These are phyloP conservation scores for Trematosphaeria pertusa DNA, from an alignment of 2,329 filamentous ascomycete genomes.

Conservation along the genomic window DNA sequence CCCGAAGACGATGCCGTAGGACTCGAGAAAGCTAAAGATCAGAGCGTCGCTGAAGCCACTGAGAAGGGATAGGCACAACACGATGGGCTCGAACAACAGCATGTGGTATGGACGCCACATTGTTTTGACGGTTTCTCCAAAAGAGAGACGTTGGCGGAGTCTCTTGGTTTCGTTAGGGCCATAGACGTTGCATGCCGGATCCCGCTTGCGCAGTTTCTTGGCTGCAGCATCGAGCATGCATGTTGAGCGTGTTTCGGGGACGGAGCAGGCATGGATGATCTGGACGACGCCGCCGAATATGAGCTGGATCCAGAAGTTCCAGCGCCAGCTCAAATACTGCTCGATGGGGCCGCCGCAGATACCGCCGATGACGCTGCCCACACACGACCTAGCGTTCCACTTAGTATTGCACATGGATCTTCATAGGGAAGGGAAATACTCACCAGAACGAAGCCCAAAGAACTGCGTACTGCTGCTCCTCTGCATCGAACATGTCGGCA, in stretches of 20 bases:
- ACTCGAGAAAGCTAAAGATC: constrained; percentile 79
- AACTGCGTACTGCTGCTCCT: constrained; percentile 73
- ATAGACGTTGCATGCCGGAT: constrained; percentile 57
- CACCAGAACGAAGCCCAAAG: constrained; percentile 66
- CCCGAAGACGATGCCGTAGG: constrained; percentile 69
- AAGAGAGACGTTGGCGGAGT: constrained; percentile 41
- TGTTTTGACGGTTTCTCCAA: constrained; percentile 53
- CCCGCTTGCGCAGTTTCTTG: constrained; percentile 71
- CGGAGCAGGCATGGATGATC: constrained; percentile 68
- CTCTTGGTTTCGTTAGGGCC: constrained; percentile 69
- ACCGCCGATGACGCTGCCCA: constrained; percentile 75
- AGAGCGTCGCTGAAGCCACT: constrained; percentile 76
- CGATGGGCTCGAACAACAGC: constrained; percentile 77
- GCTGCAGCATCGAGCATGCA: constrained; percentile 80
- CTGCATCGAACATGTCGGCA: constrained; percentile 65
- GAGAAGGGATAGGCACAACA: constrained; percentile 72
- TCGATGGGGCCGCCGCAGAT: constrained; percentile 81
- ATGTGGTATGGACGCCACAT: constrained; percentile 73
- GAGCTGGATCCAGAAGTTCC: constrained; percentile 84
- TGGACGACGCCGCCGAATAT: constrained; percentile 77
- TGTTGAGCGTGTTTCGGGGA: constrained; percentile 78
- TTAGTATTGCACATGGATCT: constrained; percentile 15
- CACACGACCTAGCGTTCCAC: constrained; percentile 50
- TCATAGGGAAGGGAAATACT: constrained; percentile 60
- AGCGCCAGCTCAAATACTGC: constrained; percentile 71